Percentiles rank a stretch among this genome's conserved stretches.
Evolutionary conservation across 441 rosid genomes (phyloP).

Genomic region (Oxalis stricta): DNA sequence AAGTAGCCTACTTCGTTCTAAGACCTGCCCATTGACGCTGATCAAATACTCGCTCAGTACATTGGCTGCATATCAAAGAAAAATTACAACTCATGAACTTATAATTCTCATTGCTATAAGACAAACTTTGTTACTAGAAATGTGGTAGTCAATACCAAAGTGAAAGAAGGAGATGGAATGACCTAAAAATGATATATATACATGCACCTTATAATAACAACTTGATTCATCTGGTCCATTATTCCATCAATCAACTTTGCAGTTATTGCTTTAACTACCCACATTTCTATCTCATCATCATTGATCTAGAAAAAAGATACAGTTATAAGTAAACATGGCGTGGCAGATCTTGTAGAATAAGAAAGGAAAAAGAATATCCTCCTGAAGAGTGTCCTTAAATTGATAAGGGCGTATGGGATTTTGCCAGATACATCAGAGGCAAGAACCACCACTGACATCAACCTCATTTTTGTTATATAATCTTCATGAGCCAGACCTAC

Average conservation of each 20-base stretch:
- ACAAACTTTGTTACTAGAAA: neutral
- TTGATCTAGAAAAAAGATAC: slow-evolving; percentile 34
- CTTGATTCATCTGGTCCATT: slow-evolving; percentile 96
- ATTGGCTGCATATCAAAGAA: slow-evolving; percentile 35
- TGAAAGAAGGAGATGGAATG: no score
- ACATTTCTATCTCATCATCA: slow-evolving; percentile 67
- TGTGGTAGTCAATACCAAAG: neutral
- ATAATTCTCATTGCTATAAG: neutral
- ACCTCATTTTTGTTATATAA: slow-evolving; percentile 79
- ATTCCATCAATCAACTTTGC: slow-evolving; percentile 68
- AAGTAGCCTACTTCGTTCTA: slow-evolving; percentile 55
- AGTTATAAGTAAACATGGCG: slow-evolving; percentile 8
- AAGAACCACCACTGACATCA: slow-evolving; percentile 83
- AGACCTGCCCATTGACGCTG: slow-evolving; percentile 70
- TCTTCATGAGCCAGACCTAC: slow-evolving; percentile 90
- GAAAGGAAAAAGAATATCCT: slow-evolving; percentile 12
- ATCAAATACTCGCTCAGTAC: slow-evolving; percentile 66
- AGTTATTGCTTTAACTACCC: slow-evolving; percentile 94
- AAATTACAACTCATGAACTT: slow-evolving; percentile 1
- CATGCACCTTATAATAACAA: slow-evolving; percentile 75
- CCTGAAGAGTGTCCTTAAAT: slow-evolving; percentile 72
- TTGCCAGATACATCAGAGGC: slow-evolving; percentile 62
- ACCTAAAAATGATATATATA: slow-evolving; percentile 8
- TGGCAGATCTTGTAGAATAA: neutral
- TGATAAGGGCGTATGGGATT: slow-evolving; percentile 59